Conservation (phyloP, 768 basidiomycete species). For the Russula brevipes region DNA sequence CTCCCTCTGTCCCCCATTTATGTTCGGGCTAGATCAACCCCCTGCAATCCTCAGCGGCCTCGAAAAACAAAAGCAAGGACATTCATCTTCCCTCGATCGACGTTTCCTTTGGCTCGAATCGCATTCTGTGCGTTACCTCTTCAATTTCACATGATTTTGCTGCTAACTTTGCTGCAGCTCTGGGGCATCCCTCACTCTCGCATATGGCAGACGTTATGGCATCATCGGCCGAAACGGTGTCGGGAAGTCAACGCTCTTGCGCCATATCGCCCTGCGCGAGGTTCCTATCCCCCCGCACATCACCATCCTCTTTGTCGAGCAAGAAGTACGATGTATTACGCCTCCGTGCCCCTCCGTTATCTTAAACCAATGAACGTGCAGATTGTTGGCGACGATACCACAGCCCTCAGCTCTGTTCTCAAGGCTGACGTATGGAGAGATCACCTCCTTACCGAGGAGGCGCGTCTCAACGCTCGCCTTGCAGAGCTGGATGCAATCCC, state of each 20-base stretch:
- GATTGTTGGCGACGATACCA: constrained; percentile 92
- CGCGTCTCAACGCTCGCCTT: constrained; percentile 64
- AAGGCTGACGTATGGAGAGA: constrained; percentile 99
- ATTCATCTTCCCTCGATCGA: constrained; percentile 93
- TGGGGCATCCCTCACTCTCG: constrained; percentile 80
- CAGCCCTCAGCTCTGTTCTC: constrained; percentile 90
- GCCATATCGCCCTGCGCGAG: constrained; percentile 92
- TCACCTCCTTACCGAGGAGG: constrained; percentile 82
- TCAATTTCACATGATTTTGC: constrained; percentile 4
- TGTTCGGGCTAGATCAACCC: constrained; percentile 69
- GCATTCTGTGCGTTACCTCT: constrained; percentile 63
- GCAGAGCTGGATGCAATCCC: constrained; percentile 64
- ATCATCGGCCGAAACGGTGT: constrained; percentile 76
- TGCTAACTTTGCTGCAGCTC: constrained; percentile 42
- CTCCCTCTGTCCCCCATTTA: background rate
- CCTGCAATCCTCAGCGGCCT: constrained; percentile 64
- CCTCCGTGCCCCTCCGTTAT: background rate
- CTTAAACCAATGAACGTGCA: constrained; percentile 29
- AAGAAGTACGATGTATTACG: constrained; percentile 60
- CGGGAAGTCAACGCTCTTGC: constrained; percentile 93
- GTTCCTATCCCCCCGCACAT: constrained; percentile 92
- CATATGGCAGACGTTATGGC: constrained; percentile 86
- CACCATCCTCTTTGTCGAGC: constrained; percentile 96
- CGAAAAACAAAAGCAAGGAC: constrained; percentile 97
- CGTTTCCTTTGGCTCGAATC: constrained; percentile 92